Evolutionary conservation across 2,329 filamentous ascomycete species (phyloP).

Genomic region (Hymenoscyphus salicellus): DNA sequence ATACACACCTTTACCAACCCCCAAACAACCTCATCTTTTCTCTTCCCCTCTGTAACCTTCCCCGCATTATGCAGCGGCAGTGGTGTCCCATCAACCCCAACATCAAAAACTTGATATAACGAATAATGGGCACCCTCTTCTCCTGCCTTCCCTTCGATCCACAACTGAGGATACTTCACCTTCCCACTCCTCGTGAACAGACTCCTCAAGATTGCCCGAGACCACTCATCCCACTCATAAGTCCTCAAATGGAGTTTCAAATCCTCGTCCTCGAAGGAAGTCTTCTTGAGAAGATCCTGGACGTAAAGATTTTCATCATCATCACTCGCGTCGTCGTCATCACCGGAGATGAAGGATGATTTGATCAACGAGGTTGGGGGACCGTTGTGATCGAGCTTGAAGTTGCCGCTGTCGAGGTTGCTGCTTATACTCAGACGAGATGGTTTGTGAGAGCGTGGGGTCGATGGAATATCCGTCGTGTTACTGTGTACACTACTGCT

Average conservation of each 20-base stretch:
- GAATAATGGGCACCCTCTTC: slow-evolving; percentile 12
- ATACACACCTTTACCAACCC: slow-evolving; percentile 9
- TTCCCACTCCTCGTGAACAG: slow-evolving; percentile 1
- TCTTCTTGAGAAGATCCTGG: slow-evolving; percentile 7
- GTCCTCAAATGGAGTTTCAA: slow-evolving; percentile 5
- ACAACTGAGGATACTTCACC: slow-evolving; percentile 8
- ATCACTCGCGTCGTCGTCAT: slow-evolving; percentile 4
- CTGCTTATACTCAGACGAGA: no score
- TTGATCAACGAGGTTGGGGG: background rate
- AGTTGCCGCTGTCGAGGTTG: background rate
- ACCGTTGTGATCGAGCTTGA: background rate
- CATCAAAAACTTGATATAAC: slow-evolving; percentile 14
- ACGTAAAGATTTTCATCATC: slow-evolving; percentile 12
- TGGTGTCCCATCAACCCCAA: slow-evolving; percentile 12
- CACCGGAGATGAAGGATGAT: slow-evolving; percentile 11
- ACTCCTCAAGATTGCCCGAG: slow-evolving; percentile 1
- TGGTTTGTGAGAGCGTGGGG: background rate
- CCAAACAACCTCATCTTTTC: slow-evolving; percentile 12
- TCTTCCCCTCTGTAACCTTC: background rate
- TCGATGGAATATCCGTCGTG: background rate
- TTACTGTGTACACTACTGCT: background rate
- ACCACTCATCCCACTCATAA: slow-evolving; percentile 10
- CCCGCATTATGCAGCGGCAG: slow-evolving; percentile 6
- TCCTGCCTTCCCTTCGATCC: background rate
- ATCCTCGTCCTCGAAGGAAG: slow-evolving; percentile 3